phyloP scores from a whole-genome alignment of 1,284 basidiomycete genomes.

The Fomitiporia mediterranea region DNA sequence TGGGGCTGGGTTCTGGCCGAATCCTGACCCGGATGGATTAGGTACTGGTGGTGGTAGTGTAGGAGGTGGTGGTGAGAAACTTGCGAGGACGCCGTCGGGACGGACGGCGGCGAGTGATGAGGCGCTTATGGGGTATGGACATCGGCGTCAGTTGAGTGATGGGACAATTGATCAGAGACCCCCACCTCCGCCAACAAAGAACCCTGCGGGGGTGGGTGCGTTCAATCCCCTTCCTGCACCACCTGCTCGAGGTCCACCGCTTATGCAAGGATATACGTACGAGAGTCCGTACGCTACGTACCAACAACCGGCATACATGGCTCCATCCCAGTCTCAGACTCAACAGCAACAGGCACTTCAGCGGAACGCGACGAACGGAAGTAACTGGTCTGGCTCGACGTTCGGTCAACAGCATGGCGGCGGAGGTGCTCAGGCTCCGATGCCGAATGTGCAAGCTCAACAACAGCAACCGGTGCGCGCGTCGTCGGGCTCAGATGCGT shows the following conservation, averaged over 20 bases:
- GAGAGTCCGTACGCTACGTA: constrained; percentile 10
- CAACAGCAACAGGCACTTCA: constrained; percentile 1
- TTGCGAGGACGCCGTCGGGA: constrained; percentile 9
- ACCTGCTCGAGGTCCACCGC: neutral
- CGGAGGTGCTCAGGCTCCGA: neutral
- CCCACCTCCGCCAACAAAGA: neutral
- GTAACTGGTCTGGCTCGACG: neutral
- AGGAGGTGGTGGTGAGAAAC: constrained; percentile 8
- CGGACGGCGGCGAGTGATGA: constrained; percentile 16
- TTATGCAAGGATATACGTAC: neutral
- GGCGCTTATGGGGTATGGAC: constrained; percentile 7
- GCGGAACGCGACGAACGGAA: neutral
- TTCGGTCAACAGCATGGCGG: neutral
- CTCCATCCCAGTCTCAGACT: neutral
- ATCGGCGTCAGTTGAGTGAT: constrained; percentile 4
- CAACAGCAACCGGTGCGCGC: constrained; percentile 1
- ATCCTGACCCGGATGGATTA: neutral
- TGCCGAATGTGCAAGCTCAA: neutral
- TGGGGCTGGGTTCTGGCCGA: constrained; percentile 1
- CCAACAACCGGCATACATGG: neutral
- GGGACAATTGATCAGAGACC: neutral
- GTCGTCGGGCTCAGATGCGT: constrained; percentile 9
- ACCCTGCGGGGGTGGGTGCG: neutral
- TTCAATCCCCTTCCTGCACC: neutral
- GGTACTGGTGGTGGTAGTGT: too few relatives aligned